These are phyloP conservation scores for Triadica sebifera DNA, from an alignment of 345 rosid species.

Conservation along the genomic window DNA sequence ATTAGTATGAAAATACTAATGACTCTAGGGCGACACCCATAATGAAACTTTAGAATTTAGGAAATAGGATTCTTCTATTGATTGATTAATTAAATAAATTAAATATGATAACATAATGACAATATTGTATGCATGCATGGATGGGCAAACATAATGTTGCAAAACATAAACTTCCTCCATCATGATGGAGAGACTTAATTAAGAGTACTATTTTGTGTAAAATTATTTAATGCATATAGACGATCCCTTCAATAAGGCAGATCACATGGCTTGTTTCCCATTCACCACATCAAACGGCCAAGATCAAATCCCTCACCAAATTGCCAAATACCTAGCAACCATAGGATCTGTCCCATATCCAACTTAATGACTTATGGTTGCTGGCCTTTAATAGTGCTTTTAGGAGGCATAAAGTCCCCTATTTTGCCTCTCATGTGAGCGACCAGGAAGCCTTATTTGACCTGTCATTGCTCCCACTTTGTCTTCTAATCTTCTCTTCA, in stretches of 20 bases:
- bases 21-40: neutral
- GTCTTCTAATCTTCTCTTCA: constrained; percentile 19
- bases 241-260: constrained; percentile 40
- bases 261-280: constrained; percentile 56
- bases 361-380: constrained; percentile 42
- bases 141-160: neutral
- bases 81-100: neutral
- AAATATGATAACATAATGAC: too few relatives aligned
- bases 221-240: neutral
- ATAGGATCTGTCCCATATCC: constrained; percentile 47
- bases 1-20: too few relatives aligned
- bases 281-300: constrained; percentile 42
- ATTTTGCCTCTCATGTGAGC: constrained; percentile 72
- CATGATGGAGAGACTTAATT: too few relatives aligned
- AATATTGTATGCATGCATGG: neutral
- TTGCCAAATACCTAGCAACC: constrained; percentile 29
- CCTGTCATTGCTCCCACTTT: constrained; percentile 51
- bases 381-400: constrained; percentile 32
- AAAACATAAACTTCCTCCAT: neutral
- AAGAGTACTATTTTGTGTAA: neutral
- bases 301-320: constrained; percentile 34
- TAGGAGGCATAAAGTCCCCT: constrained; percentile 43
- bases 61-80: neutral
- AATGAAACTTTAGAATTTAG: neutral
- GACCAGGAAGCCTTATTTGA: constrained; percentile 45